These are phyloP conservation scores for Incumbomyces lentus DNA, from an alignment of 2,329 filamentous ascomycete genomes.

Conservation along the genomic window DNA sequence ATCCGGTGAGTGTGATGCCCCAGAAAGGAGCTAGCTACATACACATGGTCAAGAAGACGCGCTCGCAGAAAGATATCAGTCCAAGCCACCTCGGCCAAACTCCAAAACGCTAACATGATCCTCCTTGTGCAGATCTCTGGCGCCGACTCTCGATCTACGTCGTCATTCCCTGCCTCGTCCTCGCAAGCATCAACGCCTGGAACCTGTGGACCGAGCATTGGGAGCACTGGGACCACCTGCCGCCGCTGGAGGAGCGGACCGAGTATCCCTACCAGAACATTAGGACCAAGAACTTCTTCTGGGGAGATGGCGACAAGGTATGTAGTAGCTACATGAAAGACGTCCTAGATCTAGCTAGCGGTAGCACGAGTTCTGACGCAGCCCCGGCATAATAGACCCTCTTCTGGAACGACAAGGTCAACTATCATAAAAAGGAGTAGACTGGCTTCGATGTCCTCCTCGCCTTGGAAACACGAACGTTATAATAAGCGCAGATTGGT, in stretches of 20 bases:
- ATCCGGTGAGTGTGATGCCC: constrained; percentile 53
- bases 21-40: no score
- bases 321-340: no score
- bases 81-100: no score
- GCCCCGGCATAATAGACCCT: constrained; percentile 13
- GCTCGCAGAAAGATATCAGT: no score
- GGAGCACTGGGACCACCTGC: constrained; percentile 83
- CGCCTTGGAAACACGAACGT: no score
- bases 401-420: constrained; percentile 89
- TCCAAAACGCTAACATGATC: not conserved
- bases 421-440: constrained; percentile 97
- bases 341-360: no score
- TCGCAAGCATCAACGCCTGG: constrained; percentile 73
- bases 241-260: constrained; percentile 76
- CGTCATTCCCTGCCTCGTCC: constrained; percentile 60
- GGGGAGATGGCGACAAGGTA: constrained; percentile 93
- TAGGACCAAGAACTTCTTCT: constrained; percentile 88
- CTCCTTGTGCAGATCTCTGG: constrained; percentile 1
- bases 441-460: no score
- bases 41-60: no score
- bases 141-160: constrained; percentile 28
- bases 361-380: no score
- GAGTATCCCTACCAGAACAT: constrained; percentile 99
- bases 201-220: constrained; percentile 91
- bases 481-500: no score